Conservation (phyloP, 768 basidiomycete genomes). For the Scleroderma citrinum region DNA sequence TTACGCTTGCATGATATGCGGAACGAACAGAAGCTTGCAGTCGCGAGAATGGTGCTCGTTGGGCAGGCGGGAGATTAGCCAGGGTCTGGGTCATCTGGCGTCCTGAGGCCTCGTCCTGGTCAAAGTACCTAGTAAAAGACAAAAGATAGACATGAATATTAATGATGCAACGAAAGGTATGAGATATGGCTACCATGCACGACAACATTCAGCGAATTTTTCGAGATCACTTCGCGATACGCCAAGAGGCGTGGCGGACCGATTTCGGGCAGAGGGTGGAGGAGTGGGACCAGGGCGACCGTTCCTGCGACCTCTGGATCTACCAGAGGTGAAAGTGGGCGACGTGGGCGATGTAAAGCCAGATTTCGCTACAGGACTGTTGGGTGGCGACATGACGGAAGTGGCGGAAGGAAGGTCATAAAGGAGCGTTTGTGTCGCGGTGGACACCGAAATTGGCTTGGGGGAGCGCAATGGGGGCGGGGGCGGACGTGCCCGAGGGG, state of each 20-base stretch:
- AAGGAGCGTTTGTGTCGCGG: constrained; percentile 57
- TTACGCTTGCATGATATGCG: constrained; percentile 77
- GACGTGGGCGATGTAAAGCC: constrained; percentile 50
- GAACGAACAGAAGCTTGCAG: constrained; percentile 84
- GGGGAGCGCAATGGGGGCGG: constrained; percentile 55
- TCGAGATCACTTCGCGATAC: constrained; percentile 66
- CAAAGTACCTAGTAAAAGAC: constrained; percentile 60
- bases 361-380: constrained; percentile 41
- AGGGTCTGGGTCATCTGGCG: constrained; percentile 79
- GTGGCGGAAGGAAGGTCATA: constrained; percentile 66
- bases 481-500: constrained; percentile 51
- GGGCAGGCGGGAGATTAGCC: constrained; percentile 71
- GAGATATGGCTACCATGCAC: constrained; percentile 54
- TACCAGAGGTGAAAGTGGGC: constrained; percentile 44
- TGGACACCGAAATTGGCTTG: constrained; percentile 39
- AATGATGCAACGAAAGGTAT: neutral
- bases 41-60: constrained; percentile 82
- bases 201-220: constrained; percentile 70
- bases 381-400: constrained; percentile 49
- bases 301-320: constrained; percentile 43
- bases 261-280: constrained; percentile 52
- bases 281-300: constrained; percentile 47
- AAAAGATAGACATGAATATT: constrained; percentile 4
- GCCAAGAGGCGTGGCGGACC: constrained; percentile 66
- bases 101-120: constrained; percentile 74